phyloP scores from a whole-genome alignment of 768 basidiomycete genomes.

The Tricholoma sp. region DNA sequence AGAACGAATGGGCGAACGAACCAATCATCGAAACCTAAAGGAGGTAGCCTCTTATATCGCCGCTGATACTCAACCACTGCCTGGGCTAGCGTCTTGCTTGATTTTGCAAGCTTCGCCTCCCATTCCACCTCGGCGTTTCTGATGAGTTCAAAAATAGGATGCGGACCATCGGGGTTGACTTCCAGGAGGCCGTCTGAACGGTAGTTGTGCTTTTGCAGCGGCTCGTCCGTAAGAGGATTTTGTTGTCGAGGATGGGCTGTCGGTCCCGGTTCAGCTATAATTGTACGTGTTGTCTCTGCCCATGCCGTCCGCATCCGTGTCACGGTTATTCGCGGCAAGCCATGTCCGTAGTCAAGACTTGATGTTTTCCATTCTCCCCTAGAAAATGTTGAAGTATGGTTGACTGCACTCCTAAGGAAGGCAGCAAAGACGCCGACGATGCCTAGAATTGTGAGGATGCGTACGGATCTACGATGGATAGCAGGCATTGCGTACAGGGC shows the following conservation, averaged over 20 bases:
- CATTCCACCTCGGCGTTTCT: constrained; percentile 65
- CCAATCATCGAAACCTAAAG: constrained; percentile 84
- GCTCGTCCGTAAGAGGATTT: not conserved
- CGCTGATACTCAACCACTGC: constrained; percentile 75
- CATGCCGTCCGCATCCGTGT: constrained; percentile 14
- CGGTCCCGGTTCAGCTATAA: constrained; percentile 7
- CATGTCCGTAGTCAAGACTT: not conserved
- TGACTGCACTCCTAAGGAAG: not conserved
- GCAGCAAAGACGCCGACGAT: not conserved
- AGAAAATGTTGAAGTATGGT: not conserved
- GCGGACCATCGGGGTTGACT: constrained; percentile 37
- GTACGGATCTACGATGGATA: not conserved
- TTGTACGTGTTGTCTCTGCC: constrained; percentile 7
- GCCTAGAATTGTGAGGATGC: not conserved
- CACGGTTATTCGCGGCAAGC: constrained; percentile 1
- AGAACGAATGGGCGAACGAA: constrained; percentile 32
- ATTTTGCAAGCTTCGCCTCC: constrained; percentile 49
- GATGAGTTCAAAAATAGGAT: constrained; percentile 81
- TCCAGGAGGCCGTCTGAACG: constrained; percentile 35
- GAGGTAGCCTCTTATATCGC: constrained; percentile 71
- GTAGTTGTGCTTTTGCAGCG: constrained; percentile 28
- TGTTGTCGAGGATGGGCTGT: constrained; percentile 1
- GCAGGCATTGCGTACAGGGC: not conserved
- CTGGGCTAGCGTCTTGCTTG: constrained; percentile 70
- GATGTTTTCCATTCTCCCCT: not conserved